Evolutionary conservation across 306 rosid genomes (phyloP).

Genomic region (Vigna hirtella): DNA sequence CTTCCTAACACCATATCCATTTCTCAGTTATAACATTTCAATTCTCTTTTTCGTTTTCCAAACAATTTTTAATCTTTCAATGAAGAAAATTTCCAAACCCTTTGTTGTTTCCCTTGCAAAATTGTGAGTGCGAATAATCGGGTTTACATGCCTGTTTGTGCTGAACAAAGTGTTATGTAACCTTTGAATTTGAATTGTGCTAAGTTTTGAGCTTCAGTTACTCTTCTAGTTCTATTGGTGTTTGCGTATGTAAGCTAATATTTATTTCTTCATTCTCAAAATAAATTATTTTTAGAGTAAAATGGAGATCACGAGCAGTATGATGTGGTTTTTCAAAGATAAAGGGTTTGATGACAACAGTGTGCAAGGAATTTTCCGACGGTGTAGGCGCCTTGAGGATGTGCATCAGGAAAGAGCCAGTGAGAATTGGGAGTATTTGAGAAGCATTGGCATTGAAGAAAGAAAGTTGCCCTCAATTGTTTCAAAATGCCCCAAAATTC

Average conservation of each 20-base stretch:
- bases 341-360: slow-evolving; percentile 86
- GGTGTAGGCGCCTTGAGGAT: slow-evolving; percentile 77
- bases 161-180: neutral
- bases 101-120: neutral
- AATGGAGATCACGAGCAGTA: slow-evolving; percentile 61
- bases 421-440: slow-evolving; percentile 87
- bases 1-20: neutral
- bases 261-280: neutral
- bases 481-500: slow-evolving; percentile 89
- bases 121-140: neutral
- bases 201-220: neutral
- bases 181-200: neutral
- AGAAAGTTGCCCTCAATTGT: slow-evolving; percentile 84
- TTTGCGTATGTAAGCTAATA: slow-evolving; percentile 23
- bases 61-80: neutral
- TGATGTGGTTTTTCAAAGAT: slow-evolving; percentile 93
- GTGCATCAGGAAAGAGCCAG: slow-evolving; percentile 65
- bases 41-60: neutral
- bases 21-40: neutral
- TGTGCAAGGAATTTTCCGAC: slow-evolving; percentile 69
- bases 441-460: slow-evolving; percentile 77
- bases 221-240: slow-evolving; percentile 11
- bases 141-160: too few relatives aligned
- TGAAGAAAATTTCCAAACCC: neutral
- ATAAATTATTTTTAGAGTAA: slow-evolving; percentile 18